Conservation (phyloP, 345 rosid genomes). For the Capsella bursapastoris region DNA sequence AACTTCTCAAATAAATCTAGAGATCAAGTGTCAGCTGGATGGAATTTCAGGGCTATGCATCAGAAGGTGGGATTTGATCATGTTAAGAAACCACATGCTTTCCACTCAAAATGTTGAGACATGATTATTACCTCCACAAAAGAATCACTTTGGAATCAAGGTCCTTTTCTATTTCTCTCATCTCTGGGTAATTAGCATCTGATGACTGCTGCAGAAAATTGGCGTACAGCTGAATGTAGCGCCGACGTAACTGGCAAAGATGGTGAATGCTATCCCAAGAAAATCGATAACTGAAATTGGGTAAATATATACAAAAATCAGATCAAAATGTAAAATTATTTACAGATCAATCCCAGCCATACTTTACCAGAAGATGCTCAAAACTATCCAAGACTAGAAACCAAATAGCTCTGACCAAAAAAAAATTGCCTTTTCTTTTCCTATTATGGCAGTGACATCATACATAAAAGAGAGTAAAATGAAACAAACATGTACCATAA, state of each 20-base stretch:
- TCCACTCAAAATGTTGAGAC: slow-evolving; percentile 22
- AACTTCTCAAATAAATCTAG: slow-evolving; percentile 28
- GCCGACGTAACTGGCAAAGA: slow-evolving; percentile 87
- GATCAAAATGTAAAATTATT: slow-evolving; percentile 36
- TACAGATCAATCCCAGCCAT: not conserved
- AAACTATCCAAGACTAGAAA: slow-evolving; percentile 28
- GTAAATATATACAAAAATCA: slow-evolving; percentile 31
- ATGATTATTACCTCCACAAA: slow-evolving; percentile 79
- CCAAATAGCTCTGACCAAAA: slow-evolving; percentile 22
- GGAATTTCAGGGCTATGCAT: slow-evolving; percentile 16
- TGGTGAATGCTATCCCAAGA: slow-evolving; percentile 87
- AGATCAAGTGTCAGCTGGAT: slow-evolving; percentile 23
- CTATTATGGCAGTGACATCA: slow-evolving; percentile 25
- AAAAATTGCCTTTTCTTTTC: slow-evolving; percentile 11
- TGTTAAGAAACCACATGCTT: slow-evolving; percentile 20
- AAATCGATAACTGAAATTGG: slow-evolving; percentile 69
- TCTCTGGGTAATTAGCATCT: slow-evolving; percentile 52
- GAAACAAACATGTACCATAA: slow-evolving; percentile 65
- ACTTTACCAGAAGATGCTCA: slow-evolving; percentile 7
- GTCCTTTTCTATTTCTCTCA: slow-evolving; percentile 90
- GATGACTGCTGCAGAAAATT: slow-evolving; percentile 73
- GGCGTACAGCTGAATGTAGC: slow-evolving; percentile 86
- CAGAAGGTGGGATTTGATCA: slow-evolving; percentile 30
- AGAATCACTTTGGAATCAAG: slow-evolving; percentile 95
- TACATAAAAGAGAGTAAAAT: slow-evolving; percentile 24